Conservation (phyloP, 176 grass and related monocot genomes). For the Leersia perrieri region DNA sequence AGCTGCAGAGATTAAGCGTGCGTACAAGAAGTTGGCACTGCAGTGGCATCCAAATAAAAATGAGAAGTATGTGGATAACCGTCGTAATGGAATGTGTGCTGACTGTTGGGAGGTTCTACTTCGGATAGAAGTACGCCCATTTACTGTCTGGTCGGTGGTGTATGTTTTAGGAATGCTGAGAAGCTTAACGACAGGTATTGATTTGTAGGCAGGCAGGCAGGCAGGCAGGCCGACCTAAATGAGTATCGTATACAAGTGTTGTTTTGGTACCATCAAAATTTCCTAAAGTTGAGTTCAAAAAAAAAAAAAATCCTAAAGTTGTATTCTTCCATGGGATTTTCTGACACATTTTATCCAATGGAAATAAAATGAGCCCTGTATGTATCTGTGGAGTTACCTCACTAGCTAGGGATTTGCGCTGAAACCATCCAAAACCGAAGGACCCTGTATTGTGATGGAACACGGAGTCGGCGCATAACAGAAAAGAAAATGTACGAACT, state of each 20-base stretch:
- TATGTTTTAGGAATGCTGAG: constrained; percentile 23
- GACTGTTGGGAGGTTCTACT: not conserved
- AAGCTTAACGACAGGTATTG: constrained; percentile 7
- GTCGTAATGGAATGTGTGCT: constrained; percentile 39
- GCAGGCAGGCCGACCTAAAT: not conserved
- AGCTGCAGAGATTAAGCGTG: constrained; percentile 82
- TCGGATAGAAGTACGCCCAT: not conserved
- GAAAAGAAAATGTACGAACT: too few species aligned
- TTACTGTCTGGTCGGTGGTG: not conserved
- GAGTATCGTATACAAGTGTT: not conserved
- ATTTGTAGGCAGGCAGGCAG: constrained; percentile 13
- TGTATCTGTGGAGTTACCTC: not conserved
- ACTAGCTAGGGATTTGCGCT: not conserved
- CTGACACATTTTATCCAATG: not conserved
- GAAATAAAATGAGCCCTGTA: not conserved
- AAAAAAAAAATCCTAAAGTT: not conserved
- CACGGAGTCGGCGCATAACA: not conserved
- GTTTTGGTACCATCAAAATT: constrained; percentile 6
- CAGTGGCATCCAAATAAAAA: constrained; percentile 99
- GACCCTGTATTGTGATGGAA: not conserved
- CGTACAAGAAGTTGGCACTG: constrained; percentile 95
- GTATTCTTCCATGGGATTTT: not conserved
- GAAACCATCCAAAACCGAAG: not conserved
- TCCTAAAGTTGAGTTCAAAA: not conserved
- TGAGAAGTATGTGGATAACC: constrained; percentile 90